Evolutionary conservation across 2,329 filamentous ascomycete species (phyloP).

Genomic region (Alternaria gansuensis): DNA sequence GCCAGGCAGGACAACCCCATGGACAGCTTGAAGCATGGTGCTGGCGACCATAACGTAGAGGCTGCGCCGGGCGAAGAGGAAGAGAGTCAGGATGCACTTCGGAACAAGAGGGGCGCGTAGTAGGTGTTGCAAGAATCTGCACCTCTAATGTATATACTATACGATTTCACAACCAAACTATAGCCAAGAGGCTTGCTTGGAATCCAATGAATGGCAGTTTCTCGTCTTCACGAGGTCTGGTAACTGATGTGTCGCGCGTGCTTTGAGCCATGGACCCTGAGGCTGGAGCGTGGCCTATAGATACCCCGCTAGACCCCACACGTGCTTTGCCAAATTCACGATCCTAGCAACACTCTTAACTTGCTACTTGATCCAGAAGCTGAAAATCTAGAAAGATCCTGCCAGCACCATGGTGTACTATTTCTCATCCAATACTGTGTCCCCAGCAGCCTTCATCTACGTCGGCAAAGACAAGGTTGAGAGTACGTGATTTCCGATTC

Average conservation of each 20-base stretch:
- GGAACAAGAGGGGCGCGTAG: constrained; percentile 36
- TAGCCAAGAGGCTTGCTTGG: neutral
- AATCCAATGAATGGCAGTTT: neutral
- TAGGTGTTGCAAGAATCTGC: constrained; percentile 12
- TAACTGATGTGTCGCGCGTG: neutral
- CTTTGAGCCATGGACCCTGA: constrained; percentile 11
- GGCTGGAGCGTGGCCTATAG: constrained; percentile 17
- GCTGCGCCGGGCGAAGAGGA: constrained; percentile 41
- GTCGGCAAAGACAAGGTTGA: constrained; percentile 99
- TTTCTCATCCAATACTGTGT: constrained; percentile 85
- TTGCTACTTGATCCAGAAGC: neutral
- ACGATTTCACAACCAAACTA: neutral
- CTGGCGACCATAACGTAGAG: constrained; percentile 32
- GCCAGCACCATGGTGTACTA: constrained; percentile 83
- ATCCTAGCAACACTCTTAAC: constrained; percentile 13
- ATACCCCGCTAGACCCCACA: constrained; percentile 44
- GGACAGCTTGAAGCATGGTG: constrained; percentile 27
- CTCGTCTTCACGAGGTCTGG: neutral
- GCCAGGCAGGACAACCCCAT: constrained; percentile 28
- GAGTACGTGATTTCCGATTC: constrained; percentile 67
- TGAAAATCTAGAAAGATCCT: neutral
- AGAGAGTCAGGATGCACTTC: constrained; percentile 35
- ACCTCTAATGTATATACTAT: constrained; percentile 1
- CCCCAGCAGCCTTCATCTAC: constrained; percentile 87
- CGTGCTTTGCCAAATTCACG: constrained; percentile 40